phyloP scores from a whole-genome alignment of 306 rosid genomes.

The Cucurbita pepo region DNA sequence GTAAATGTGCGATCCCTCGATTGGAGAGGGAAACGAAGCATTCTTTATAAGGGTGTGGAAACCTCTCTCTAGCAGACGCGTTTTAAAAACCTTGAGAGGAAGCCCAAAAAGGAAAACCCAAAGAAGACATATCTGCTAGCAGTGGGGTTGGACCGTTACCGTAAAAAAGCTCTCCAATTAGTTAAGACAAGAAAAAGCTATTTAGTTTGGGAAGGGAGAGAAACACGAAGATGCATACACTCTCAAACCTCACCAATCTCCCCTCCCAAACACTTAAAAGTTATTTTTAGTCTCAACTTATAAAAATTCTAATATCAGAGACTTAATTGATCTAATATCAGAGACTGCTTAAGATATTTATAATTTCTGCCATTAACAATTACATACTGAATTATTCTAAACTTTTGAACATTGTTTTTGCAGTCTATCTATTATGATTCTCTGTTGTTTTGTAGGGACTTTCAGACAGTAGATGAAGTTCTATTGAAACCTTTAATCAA shows the following conservation, averaged over 20 bases:
- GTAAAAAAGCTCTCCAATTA: background rate
- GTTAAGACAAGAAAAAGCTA: background rate
- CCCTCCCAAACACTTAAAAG: background rate
- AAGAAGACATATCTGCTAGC: no score
- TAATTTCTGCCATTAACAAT: background rate
- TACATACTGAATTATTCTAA: background rate
- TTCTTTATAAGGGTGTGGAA: no score
- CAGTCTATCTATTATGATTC: background rate
- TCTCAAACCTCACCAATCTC: background rate
- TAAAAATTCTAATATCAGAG: background rate
- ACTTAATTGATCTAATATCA: background rate
- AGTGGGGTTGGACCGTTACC: no score
- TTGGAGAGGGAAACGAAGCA: no score
- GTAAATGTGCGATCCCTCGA: background rate
- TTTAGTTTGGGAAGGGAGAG: background rate
- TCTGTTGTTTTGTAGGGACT: constrained; percentile 46
- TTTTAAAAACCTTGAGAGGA: no score
- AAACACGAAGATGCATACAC: background rate
- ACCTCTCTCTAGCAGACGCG: no score
- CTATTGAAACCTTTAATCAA: constrained; percentile 58
- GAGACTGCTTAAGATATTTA: background rate
- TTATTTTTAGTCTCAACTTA: background rate
- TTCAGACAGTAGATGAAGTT: constrained; percentile 37
- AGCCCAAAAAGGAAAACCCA: no score
- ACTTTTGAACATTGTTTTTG: background rate